Evolutionary conservation across 352 stramenopile species (phyloP).

Genomic region (Pythium rhizo-oryzae): DNA sequence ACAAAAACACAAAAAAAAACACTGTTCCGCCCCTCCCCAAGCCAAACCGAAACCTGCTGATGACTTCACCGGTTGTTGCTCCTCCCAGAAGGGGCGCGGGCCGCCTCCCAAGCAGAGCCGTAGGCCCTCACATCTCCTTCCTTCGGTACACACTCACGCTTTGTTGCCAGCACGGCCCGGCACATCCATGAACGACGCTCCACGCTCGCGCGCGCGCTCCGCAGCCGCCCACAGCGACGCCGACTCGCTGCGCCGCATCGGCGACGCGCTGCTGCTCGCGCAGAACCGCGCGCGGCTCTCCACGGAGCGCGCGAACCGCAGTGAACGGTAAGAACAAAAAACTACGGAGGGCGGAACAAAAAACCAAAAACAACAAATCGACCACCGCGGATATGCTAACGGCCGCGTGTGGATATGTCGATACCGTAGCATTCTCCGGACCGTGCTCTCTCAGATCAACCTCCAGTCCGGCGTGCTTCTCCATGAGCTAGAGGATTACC

Average conservation of each 20-base stretch:
- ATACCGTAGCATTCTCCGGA: constrained; percentile 18
- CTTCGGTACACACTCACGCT: too few species aligned
- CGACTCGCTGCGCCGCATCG: constrained; percentile 59
- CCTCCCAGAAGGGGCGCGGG: background rate
- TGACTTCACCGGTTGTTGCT: background rate
- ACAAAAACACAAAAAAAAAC: too few species aligned
- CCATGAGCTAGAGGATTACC: constrained; percentile 28
- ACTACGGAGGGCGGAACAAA: background rate
- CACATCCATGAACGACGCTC: background rate
- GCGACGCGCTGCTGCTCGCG: constrained; percentile 68
- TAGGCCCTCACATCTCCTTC: too few species aligned
- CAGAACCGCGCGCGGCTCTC: constrained; percentile 66
- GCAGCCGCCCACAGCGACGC: constrained; percentile 55
- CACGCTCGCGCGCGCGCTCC: constrained; percentile 35
- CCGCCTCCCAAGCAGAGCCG: constrained; percentile 6
- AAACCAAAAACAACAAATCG: too few species aligned
- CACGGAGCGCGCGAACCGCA: constrained; percentile 62
- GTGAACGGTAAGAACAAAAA: constrained; percentile 48
- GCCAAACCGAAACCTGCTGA: too few species aligned
- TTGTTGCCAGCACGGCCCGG: background rate
- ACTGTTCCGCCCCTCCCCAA: too few species aligned
- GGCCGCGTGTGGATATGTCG: constrained; percentile 1
- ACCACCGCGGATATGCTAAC: constrained; percentile 1
- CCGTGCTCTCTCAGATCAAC: constrained; percentile 30
- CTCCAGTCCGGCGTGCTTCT: constrained; percentile 27